Conservation (phyloP, 805 yeast species). For the Saturnispora halmiae region DNA sequence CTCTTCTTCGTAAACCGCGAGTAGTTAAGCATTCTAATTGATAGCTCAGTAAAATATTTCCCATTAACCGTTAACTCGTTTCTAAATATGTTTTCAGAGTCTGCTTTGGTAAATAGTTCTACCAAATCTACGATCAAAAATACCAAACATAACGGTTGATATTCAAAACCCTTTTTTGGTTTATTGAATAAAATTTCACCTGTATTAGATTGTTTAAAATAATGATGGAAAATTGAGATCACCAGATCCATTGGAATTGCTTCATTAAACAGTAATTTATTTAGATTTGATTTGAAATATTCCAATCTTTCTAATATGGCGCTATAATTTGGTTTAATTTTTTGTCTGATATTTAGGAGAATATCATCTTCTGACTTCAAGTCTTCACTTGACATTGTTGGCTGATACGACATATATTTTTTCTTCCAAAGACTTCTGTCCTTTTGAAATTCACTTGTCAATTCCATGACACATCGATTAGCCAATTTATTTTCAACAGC, state of each 20-base stretch:
- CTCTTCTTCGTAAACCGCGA: slow-evolving; percentile 11
- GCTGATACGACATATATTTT: background rate
- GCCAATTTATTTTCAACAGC: background rate
- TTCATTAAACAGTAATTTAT: slow-evolving; percentile 4
- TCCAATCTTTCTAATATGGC: slow-evolving; percentile 12
- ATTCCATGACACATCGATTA: background rate
- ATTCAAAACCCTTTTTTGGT: slow-evolving; percentile 10
- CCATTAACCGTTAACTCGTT: background rate
- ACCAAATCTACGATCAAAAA: slow-evolving; percentile 11
- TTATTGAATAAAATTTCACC: slow-evolving; percentile 4
- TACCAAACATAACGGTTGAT: slow-evolving; percentile 12
- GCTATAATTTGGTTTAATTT: slow-evolving; percentile 8
- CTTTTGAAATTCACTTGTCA: background rate
- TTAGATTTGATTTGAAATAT: slow-evolving; percentile 10
- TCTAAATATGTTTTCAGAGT: background rate
- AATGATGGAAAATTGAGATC: slow-evolving; percentile 6
- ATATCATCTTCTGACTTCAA: background rate
- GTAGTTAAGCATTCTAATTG: slow-evolving; percentile 9
- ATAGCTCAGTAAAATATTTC: slow-evolving; percentile 9
- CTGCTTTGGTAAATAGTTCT: slow-evolving; percentile 8
- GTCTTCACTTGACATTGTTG: slow-evolving; percentile 1
- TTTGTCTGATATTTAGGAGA: background rate
- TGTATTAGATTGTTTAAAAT: slow-evolving; percentile 6
- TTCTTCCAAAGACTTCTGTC: slow-evolving; percentile 5
- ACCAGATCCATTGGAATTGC: slow-evolving; percentile 11